phyloP scores from a whole-genome alignment of 2,329 filamentous ascomycete genomes.

The Lachnellula cervina region DNA sequence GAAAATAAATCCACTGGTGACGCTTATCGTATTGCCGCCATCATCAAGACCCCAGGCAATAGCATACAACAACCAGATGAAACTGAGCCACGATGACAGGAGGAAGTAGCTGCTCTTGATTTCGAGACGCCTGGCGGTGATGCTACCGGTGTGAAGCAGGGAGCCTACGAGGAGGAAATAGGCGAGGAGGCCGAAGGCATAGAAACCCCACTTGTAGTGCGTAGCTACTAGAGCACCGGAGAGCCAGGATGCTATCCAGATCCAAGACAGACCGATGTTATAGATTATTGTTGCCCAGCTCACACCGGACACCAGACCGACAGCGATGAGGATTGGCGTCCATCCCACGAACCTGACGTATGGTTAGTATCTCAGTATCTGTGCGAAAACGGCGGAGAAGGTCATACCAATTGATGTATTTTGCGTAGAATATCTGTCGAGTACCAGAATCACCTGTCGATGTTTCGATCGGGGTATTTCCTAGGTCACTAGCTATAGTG shows the following conservation, averaged over 20 bases:
- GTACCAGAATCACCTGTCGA: slow-evolving; percentile 45
- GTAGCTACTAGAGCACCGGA: slow-evolving; percentile 57
- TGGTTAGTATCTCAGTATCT: slow-evolving; percentile 5
- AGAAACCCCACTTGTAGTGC: slow-evolving; percentile 66
- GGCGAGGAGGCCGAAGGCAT: slow-evolving; percentile 48
- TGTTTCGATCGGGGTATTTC: slow-evolving; percentile 53
- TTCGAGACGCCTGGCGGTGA: slow-evolving; percentile 51
- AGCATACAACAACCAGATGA: slow-evolving; percentile 60
- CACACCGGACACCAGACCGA: slow-evolving; percentile 58
- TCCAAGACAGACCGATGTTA: slow-evolving; percentile 54
- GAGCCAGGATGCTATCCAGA: slow-evolving; percentile 62
- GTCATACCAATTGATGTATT: slow-evolving; percentile 55
- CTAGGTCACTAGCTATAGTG: slow-evolving; percentile 60
- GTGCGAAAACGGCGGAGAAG: background rate
- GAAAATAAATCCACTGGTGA: slow-evolving; percentile 61
- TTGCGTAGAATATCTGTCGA: slow-evolving; percentile 60
- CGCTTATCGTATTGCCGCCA: slow-evolving; percentile 59
- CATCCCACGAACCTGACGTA: slow-evolving; percentile 38
- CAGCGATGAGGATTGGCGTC: slow-evolving; percentile 50
- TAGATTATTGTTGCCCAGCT: slow-evolving; percentile 59
- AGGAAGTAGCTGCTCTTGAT: slow-evolving; percentile 49
- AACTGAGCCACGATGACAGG: slow-evolving; percentile 52
- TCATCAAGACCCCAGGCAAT: slow-evolving; percentile 60
- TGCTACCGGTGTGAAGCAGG: slow-evolving; percentile 50
- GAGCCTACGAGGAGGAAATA: slow-evolving; percentile 57